Conservation (phyloP, 1,284 basidiomycete species). For the Ustilago vetiveriae region DNA sequence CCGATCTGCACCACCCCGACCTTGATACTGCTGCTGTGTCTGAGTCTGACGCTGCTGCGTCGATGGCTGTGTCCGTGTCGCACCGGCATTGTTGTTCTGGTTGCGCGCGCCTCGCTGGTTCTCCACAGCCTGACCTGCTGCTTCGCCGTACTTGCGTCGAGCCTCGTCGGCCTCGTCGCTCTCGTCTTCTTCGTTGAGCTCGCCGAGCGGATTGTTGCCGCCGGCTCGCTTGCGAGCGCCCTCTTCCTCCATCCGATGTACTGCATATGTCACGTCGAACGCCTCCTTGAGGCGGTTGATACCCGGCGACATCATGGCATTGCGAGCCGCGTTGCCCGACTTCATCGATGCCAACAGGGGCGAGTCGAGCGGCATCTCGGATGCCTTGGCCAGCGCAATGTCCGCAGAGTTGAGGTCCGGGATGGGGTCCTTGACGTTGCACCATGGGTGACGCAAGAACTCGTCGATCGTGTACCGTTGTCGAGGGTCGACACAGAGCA, state of each 20-base stretch:
- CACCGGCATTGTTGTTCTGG: conserved; percentile 44
- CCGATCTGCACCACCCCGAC: conserved; percentile 59
- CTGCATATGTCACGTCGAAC: conserved; percentile 98
- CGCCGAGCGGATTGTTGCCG: conserved; percentile 72
- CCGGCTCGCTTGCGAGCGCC: conserved; percentile 75
- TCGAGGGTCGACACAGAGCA: conserved; percentile 93
- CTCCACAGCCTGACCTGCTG: conserved; percentile 62
- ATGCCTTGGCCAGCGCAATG: conserved; percentile 59
- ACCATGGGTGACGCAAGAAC: conserved; percentile 97
- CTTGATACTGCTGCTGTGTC: conserved; percentile 57
- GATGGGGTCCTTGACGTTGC: conserved; percentile 70
- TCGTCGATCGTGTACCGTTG: conserved; percentile 98
- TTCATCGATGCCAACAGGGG: conserved; percentile 84
- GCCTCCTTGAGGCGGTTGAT: conserved; percentile 86
- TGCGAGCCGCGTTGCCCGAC: conserved; percentile 69
- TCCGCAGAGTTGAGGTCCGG: conserved; percentile 63
- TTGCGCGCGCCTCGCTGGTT: conserved; percentile 50
- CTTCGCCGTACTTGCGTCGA: conserved; percentile 63
- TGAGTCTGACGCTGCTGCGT: conserved; percentile 40
- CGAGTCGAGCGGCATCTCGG: conserved; percentile 80
- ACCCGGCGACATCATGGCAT: conserved; percentile 83
- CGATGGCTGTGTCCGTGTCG: conserved; percentile 16
- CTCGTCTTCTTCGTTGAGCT: conserved; percentile 89
- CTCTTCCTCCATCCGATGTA: conserved; percentile 99
- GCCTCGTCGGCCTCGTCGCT: conserved; percentile 67